These are phyloP conservation scores for Porpolomopsis calyptriformis DNA, from an alignment of 768 basidiomycete genomes.

Conservation along the genomic window DNA sequence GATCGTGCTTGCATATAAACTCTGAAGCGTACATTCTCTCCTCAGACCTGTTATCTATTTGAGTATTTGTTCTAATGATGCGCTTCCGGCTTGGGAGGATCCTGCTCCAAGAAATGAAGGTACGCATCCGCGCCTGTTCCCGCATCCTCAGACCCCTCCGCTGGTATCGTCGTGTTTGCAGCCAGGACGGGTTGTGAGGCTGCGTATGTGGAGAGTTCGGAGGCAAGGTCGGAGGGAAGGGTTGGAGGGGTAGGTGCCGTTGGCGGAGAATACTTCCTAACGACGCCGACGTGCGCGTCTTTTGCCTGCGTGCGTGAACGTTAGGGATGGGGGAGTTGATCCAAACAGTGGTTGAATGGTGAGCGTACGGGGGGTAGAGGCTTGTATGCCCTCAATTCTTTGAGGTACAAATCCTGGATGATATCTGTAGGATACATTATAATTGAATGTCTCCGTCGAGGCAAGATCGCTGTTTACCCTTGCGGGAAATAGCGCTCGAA, in stretches of 20 bases:
- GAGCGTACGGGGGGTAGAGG: constrained; percentile 56
- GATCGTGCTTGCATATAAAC: too few species aligned
- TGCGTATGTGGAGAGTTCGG: constrained; percentile 82
- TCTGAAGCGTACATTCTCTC: too few species aligned
- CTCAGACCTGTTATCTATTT: too few species aligned
- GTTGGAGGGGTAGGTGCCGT: constrained; percentile 62
- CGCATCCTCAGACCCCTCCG: constrained; percentile 28
- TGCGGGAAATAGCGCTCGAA: constrained; percentile 47
- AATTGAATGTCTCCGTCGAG: constrained; percentile 1
- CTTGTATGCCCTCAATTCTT: constrained; percentile 86
- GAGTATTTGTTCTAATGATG: constrained; percentile 26
- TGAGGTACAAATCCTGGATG: constrained; percentile 86
- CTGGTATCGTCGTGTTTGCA: constrained; percentile 22
- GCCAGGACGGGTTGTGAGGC: constrained; percentile 57
- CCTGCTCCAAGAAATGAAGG: constrained; percentile 73
- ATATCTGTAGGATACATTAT: constrained; percentile 57
- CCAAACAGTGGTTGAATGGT: not conserved
- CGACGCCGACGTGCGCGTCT: constrained; percentile 80
- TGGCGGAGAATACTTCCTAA: constrained; percentile 75
- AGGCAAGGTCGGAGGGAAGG: constrained; percentile 76
- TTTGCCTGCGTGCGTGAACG: constrained; percentile 48
- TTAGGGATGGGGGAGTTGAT: constrained; percentile 2
- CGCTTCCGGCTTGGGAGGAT: constrained; percentile 33
- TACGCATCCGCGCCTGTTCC: constrained; percentile 62
- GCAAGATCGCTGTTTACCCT: constrained; percentile 36